Percentiles rank a stretch among this genome's conserved stretches.
These are phyloP conservation scores for Globisporangium nunn DNA, from an alignment of 352 stramenopile genomes.

Conservation along the genomic window DNA sequence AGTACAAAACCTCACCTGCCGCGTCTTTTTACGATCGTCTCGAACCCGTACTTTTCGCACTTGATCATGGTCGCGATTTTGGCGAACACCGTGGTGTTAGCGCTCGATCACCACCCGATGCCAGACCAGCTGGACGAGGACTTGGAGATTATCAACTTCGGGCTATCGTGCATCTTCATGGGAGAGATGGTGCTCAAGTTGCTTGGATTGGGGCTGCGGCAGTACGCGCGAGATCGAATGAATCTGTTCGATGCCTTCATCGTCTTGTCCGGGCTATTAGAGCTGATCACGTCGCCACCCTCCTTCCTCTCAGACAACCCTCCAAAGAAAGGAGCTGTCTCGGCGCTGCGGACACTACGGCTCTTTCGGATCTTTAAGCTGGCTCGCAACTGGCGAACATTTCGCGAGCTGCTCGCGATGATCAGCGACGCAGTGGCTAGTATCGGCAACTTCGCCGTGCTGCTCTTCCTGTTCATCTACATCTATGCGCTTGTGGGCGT, in stretches of 20 bases:
- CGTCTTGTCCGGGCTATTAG: conserved; percentile 68
- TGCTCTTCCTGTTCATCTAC: conserved; percentile 94
- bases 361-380: conserved; percentile 94
- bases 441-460: conserved; percentile 90
- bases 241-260: conserved; percentile 86
- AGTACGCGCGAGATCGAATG: conserved; percentile 74
- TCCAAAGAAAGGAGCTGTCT: conserved; percentile 58
- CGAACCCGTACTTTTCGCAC: conserved; percentile 40
- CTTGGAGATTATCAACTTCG: conserved; percentile 78
- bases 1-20: conserved; percentile 25
- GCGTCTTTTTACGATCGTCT: conserved; percentile 52
- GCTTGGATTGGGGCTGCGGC: conserved; percentile 59
- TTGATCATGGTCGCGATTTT: conserved; percentile 78
- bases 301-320: conserved; percentile 58
- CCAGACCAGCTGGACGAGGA: conserved; percentile 31
- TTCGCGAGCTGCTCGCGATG: conserved; percentile 89
- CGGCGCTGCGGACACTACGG: conserved; percentile 84
- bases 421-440: conserved; percentile 89
- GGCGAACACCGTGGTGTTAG: conserved; percentile 76
- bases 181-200: conserved; percentile 81
- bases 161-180: conserved; percentile 64
- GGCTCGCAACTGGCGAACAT: conserved; percentile 85
- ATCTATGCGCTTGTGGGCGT: conserved; percentile 90
- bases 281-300: conserved; percentile 57
- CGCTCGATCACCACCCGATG: conserved; percentile 83